Evolutionary conservation across 495 filamentous ascomycete species (phyloP).

Genomic region (Hypoxylon rickii): DNA sequence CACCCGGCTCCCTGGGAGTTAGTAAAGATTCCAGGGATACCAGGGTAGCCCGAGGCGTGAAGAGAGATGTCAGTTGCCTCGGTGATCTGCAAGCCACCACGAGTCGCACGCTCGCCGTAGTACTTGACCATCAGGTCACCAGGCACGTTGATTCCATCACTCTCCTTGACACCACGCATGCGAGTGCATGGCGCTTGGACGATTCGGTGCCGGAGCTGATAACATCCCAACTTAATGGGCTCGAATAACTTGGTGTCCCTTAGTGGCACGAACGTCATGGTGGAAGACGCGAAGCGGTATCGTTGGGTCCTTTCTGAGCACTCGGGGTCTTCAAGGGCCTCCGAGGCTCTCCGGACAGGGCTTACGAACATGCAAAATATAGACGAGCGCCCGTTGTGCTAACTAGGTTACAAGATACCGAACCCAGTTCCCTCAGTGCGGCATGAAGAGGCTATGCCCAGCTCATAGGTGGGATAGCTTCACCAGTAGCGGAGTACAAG

Average conservation of each 20-base stretch:
- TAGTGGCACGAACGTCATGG: constrained; percentile 30
- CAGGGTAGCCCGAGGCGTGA: constrained; percentile 52
- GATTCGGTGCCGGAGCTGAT: constrained; percentile 37
- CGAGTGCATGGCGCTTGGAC: constrained; percentile 43
- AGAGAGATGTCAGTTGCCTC: constrained; percentile 67
- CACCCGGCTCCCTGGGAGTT: constrained; percentile 62
- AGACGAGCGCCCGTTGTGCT: background rate
- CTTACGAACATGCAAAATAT: background rate
- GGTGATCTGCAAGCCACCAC: constrained; percentile 62
- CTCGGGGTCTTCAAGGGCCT: background rate
- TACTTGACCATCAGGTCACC: constrained; percentile 56
- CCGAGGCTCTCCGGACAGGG: background rate
- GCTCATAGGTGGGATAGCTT: background rate
- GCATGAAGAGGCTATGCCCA: too few relatives aligned
- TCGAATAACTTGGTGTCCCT: constrained; percentile 37
- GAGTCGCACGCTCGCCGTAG: constrained; percentile 59
- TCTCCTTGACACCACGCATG: constrained; percentile 43
- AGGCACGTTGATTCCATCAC: constrained; percentile 45
- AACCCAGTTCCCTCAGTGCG: background rate
- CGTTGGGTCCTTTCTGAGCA: too few relatives aligned
- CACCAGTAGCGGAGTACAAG: too few relatives aligned
- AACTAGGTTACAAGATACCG: too few relatives aligned
- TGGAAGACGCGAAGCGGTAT: background rate
- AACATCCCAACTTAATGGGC: constrained; percentile 38
- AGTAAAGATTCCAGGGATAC: constrained; percentile 64